Percentiles rank a stretch among this genome's conserved stretches.
Conservation (phyloP, 257 asterid species). For the Echites panduratus region DNA sequence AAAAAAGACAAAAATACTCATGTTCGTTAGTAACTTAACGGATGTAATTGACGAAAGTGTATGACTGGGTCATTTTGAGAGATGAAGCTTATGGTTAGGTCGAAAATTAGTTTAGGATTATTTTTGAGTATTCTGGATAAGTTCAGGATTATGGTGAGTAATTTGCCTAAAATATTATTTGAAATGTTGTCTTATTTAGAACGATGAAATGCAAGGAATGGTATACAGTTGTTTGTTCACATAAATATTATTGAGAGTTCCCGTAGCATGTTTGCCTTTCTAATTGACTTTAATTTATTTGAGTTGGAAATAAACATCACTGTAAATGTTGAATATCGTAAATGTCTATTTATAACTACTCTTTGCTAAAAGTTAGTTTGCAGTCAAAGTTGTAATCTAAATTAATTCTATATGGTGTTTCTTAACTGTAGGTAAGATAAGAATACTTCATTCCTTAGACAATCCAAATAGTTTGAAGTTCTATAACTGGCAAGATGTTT, state of each 20-base stretch:
- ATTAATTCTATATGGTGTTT: constrained; percentile 4
- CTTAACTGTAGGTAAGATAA: constrained; percentile 59
- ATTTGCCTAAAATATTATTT: too few species aligned
- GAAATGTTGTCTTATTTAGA: not conserved
- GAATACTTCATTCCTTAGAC: constrained; percentile 78
- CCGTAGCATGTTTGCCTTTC: not conserved
- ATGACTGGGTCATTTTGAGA: too few species aligned
- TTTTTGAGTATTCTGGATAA: too few species aligned
- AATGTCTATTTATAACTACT: not conserved
- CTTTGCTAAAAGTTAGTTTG: not conserved
- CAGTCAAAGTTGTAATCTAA: not conserved
- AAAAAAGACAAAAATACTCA: too few species aligned
- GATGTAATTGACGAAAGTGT: too few species aligned
- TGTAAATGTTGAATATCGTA: not conserved
- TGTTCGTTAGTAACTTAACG: too few species aligned
- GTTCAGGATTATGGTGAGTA: too few species aligned
- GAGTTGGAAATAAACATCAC: not conserved
- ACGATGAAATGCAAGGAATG: not conserved
- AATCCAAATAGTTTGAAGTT: constrained; percentile 81
- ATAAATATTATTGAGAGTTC: not conserved
- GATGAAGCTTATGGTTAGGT: too few species aligned
- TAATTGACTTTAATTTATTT: not conserved
- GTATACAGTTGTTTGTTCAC: not conserved
- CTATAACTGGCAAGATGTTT: constrained; percentile 64
- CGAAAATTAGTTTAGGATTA: too few species aligned